Percentiles rank a stretch among this genome's conserved stretches.
phyloP scores from a whole-genome alignment of 176 grass and related monocot genomes.

The sorghum (Sorghum bicolor) region Sorghum_bicolor_NCBIv3 NC_012871.2:72942001-72942500 shows the following conservation, averaged over 20 bases:
- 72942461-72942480: conserved; percentile 29
- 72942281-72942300: neutral
- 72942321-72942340: conserved; percentile 33
- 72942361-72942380: conserved; percentile 16
- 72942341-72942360: conserved; percentile 15
- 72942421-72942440: conserved; percentile 18
- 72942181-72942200: neutral
- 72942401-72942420: conserved; percentile 30
- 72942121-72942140: conserved; percentile 27
- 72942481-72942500: neutral
- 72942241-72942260: neutral
- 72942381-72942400: conserved; percentile 20
- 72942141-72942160: neutral
- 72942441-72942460: conserved; percentile 43
- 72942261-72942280: neutral
- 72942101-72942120: conserved; percentile 5
- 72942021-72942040: conserved; percentile 15
- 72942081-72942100: neutral
- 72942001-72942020: conserved; percentile 24
- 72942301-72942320: conserved; percentile 20
- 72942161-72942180: conserved; percentile 12
- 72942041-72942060: conserved; percentile 6
- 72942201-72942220: neutral
- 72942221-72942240: neutral
- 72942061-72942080: conserved; percentile 27